phyloP scores from a whole-genome alignment of 2,329 filamentous ascomycete genomes.

The Neopestalotiopsis rosae region DNA sequence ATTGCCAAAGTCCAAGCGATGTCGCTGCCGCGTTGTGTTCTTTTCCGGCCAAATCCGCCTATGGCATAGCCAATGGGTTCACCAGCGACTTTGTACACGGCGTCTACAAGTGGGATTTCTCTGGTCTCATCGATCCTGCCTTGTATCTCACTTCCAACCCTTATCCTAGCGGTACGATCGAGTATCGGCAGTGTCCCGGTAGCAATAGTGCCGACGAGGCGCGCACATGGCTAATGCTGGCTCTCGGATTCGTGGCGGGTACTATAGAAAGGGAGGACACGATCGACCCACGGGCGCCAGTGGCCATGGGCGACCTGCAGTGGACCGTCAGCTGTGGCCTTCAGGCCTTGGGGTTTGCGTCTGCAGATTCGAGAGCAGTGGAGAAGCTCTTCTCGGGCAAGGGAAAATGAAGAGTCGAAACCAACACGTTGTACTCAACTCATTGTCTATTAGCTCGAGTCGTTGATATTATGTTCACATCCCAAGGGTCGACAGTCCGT shows the following conservation, averaged over 20 bases:
- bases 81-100: conserved; percentile 42
- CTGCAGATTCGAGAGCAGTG: not conserved
- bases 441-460: too few species aligned
- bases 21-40: conserved; percentile 40
- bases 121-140: conserved; percentile 29
- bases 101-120: conserved; percentile 47
- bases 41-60: conserved; percentile 35
- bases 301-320: conserved; percentile 14
- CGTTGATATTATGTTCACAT: too few species aligned
- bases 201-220: conserved; percentile 36
- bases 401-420: not conserved
- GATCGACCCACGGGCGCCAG: conserved; percentile 41
- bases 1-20: conserved; percentile 16
- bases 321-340: conserved; percentile 7
- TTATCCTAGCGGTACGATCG: conserved; percentile 36
- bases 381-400: conserved; percentile 14
- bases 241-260: conserved; percentile 69
- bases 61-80: conserved; percentile 36
- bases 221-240: conserved; percentile 37
- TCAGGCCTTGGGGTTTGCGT: conserved; percentile 2
- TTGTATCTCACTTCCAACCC: not conserved
- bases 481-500: too few species aligned
- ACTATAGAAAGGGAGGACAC: conserved; percentile 97
- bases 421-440: not conserved
- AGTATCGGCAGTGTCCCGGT: conserved; percentile 44